phyloP scores from a whole-genome alignment of 2,329 filamentous ascomycete genomes.

The Aspergillus sp. region DNA sequence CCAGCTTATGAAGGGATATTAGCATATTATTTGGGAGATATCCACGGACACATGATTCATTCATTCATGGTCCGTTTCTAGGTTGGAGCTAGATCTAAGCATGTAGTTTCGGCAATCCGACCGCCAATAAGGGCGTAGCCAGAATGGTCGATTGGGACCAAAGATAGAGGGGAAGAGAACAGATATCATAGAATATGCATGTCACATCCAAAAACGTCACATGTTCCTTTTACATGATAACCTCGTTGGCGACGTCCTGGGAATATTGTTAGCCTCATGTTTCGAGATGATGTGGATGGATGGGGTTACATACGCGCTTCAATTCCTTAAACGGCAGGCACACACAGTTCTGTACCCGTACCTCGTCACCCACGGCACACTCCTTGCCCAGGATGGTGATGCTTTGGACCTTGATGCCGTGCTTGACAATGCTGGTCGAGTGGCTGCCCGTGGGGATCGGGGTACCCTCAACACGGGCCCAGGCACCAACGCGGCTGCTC shows the following conservation, averaged over 20 bases:
- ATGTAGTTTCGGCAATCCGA: not conserved
- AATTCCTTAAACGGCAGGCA: conserved; percentile 97
- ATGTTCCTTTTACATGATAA: conserved; percentile 76
- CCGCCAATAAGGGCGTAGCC: not conserved
- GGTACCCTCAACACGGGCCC: conserved; percentile 95
- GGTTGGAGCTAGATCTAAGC: conserved; percentile 1
- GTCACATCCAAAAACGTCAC: not conserved
- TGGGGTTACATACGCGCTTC: conserved; percentile 71
- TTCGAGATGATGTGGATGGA: not conserved
- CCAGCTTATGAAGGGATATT: not conserved
- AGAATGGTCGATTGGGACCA: not conserved
- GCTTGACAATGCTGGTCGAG: conserved; percentile 93
- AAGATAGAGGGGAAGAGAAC: not conserved
- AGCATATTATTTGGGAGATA: not conserved
- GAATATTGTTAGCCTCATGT: conserved; percentile 5
- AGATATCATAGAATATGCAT: not conserved
- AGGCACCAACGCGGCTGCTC: conserved; percentile 94
- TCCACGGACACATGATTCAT: not conserved
- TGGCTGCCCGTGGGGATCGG: conserved; percentile 85
- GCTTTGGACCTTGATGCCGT: conserved; percentile 97
- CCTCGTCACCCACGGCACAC: conserved; percentile 88
- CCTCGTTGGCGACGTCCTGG: conserved; percentile 54
- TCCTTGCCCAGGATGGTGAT: conserved; percentile 98
- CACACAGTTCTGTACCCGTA: conserved; percentile 95
- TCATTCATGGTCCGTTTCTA: not conserved